phyloP scores from a whole-genome alignment of 306 rosid genomes.

The Rosa persica region DNA sequence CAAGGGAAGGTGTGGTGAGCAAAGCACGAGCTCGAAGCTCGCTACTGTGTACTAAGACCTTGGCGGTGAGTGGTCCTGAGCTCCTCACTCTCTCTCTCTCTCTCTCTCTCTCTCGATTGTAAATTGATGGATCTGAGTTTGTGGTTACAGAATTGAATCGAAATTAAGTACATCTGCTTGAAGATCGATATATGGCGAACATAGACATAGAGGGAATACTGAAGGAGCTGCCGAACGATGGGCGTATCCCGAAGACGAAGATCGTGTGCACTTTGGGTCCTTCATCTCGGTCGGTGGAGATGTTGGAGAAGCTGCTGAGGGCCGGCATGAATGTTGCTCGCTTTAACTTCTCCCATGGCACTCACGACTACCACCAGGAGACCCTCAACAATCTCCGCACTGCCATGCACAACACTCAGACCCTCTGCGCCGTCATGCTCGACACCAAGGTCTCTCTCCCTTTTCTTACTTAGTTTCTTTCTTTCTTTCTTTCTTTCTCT shows the following conservation, averaged over 20 bases:
- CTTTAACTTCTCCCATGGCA: slow-evolving; percentile 91
- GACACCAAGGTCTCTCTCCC: slow-evolving; percentile 69
- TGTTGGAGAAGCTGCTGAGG: slow-evolving; percentile 75
- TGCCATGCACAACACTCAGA: slow-evolving; percentile 81
- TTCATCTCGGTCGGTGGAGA: slow-evolving; percentile 76
- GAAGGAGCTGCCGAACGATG: slow-evolving; percentile 69
- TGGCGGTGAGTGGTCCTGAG: background rate
- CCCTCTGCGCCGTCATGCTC: slow-evolving; percentile 90
- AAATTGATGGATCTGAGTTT: background rate
- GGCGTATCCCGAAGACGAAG: slow-evolving; percentile 83
- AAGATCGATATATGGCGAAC: slow-evolving; percentile 44
- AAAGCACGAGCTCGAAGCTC: background rate
- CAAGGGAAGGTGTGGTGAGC: background rate
- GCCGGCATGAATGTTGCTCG: slow-evolving; percentile 98
- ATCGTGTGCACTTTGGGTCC: slow-evolving; percentile 92
- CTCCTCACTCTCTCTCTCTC: no score
- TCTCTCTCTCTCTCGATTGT: no score
- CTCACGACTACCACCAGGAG: slow-evolving; percentile 90
- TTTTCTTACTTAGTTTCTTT: background rate
- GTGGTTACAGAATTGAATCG: background rate
- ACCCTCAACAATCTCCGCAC: slow-evolving; percentile 75
- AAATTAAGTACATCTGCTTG: background rate
- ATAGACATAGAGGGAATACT: slow-evolving; percentile 81
- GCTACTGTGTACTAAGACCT: no score
- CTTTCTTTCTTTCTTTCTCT: background rate